Evolutionary conservation across 805 yeast species (phyloP), one percentile per base, ranked within the genome.

Genomic region (Metschnikowia henanensis): DNA sequence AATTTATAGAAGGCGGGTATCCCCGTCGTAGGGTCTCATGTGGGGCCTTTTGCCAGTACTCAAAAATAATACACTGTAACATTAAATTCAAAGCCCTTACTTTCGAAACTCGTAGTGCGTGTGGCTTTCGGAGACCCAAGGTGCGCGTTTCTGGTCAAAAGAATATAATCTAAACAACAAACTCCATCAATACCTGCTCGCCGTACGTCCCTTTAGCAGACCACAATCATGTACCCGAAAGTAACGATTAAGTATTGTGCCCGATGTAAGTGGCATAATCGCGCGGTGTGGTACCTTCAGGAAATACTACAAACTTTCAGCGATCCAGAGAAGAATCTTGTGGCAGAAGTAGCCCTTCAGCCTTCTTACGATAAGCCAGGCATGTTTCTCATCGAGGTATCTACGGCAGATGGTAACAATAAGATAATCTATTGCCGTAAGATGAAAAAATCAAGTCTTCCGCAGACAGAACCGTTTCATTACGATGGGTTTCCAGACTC

Each of bases 241-340:
- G 77, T 89, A 2, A 66, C 79, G 4, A 87, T 89, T 32, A 74
- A 78, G 52, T 89, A 83, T 64, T 89, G 97, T 59, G 84, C 85
- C 30, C 79, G 77, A 58, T 89, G 97, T 70, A 84, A 85, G 56
- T 89, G 97, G 97, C 85, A 86, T 55, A 75, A 87, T 36, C 68
- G 97, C 10, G 95, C 96, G 2, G 76, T 87, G 0, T 90, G 96
- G 96, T 87, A 87, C 53, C 68, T 81, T 25, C 96, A 87, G 59
- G 97, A 89, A 62, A 67, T 90, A 1, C 65, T 89, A n/a, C 88
- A 85, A 56, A 90, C 97, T 0, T 90, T 88, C 61, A 83, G 81
- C 76, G 59, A 62, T 13, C 59, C 59, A 13, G 51, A 48, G 9
- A 55, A 41, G 17, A 48, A 44, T 34, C 46, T 57, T 73, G 30